Evolutionary conservation across 352 stramenopile species (phyloP).

Genomic region (Phytophthora foliorum): DNA sequence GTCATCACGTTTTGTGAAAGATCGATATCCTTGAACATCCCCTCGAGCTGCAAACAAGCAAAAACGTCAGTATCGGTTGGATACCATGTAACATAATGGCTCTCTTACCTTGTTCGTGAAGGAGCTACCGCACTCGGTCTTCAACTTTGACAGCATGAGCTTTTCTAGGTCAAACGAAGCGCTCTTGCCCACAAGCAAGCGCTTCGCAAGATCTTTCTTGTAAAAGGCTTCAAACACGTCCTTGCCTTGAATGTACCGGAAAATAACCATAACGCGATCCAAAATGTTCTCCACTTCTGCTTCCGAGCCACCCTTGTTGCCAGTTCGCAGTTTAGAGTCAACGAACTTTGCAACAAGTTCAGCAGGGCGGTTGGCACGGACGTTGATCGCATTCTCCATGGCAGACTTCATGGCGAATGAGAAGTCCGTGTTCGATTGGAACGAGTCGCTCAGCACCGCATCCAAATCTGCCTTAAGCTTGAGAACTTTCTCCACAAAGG

Average conservation of each 20-base stretch:
- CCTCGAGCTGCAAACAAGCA: constrained; percentile 89
- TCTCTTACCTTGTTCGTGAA: constrained; percentile 96
- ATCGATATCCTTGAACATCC: constrained; percentile 99
- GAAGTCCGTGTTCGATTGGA: constrained; percentile 83
- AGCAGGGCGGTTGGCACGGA: constrained; percentile 83
- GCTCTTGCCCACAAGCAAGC: constrained; percentile 93
- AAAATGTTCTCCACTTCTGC: constrained; percentile 90
- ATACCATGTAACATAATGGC: neutral
- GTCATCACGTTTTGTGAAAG: constrained; percentile 96
- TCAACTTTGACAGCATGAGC: constrained; percentile 97
- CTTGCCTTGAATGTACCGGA: constrained; percentile 97
- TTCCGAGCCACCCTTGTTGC: constrained; percentile 88
- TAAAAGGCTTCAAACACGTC: constrained; percentile 99
- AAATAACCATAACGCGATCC: constrained; percentile 96
- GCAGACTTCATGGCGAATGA: constrained; percentile 83
- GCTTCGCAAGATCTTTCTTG: constrained; percentile 98
- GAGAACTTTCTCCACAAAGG: constrained; percentile 92
- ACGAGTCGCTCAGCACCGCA: constrained; percentile 75
- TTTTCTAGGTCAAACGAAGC: constrained; percentile 96
- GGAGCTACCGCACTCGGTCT: constrained; percentile 97
- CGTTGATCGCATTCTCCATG: constrained; percentile 93
- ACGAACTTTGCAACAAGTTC: constrained; percentile 95
- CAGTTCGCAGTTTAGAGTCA: constrained; percentile 89
- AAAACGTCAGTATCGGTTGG: constrained; percentile 8
- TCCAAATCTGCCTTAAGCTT: constrained; percentile 89